These are phyloP conservation scores for Mortierella antarctica DNA, from an alignment of 192 early-diverging fungal genomes.

Conservation along the genomic window DNA sequence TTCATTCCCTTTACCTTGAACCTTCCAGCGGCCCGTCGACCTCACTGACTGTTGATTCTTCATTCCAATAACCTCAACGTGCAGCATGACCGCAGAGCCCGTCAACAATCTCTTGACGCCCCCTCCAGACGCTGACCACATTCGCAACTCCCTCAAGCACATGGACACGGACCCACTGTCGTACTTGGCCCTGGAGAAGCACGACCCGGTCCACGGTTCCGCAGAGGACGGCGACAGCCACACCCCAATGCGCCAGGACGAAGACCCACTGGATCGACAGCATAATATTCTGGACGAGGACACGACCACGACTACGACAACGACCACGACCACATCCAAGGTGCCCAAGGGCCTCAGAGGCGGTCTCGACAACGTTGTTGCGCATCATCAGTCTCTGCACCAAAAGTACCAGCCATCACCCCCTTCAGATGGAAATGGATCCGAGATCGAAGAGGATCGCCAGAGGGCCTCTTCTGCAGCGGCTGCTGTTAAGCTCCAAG, in stretches of 20 bases:
- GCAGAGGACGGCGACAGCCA: constrained; percentile 4
- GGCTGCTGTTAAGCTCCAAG: neutral
- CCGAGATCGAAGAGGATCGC: neutral
- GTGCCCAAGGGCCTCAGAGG: constrained; percentile 4
- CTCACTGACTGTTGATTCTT: neutral
- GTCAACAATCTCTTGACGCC: constrained; percentile 15
- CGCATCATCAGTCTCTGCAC: constrained; percentile 24
- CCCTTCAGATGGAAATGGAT: constrained; percentile 1
- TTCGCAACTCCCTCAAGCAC: constrained; percentile 4
- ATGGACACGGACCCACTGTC: constrained; percentile 12
- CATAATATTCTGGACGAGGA: constrained; percentile 1
- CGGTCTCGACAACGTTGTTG: constrained; percentile 8
- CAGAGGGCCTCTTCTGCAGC: neutral
- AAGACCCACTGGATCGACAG: neutral
- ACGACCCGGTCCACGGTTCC: constrained; percentile 23
- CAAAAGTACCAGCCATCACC: constrained; percentile 8
- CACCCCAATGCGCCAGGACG: neutral
- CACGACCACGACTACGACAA: constrained; percentile 21
- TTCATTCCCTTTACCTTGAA: neutral
- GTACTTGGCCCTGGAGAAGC: neutral
- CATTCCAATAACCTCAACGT: neutral
- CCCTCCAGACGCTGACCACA: constrained; percentile 18
- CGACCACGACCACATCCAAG: constrained; percentile 14
- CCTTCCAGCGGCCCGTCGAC: neutral
- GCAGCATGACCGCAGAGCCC: constrained; percentile 11